phyloP scores from a whole-genome alignment of 2,329 filamentous ascomycete species.

The Colletotrichum liaoningense region DNA sequence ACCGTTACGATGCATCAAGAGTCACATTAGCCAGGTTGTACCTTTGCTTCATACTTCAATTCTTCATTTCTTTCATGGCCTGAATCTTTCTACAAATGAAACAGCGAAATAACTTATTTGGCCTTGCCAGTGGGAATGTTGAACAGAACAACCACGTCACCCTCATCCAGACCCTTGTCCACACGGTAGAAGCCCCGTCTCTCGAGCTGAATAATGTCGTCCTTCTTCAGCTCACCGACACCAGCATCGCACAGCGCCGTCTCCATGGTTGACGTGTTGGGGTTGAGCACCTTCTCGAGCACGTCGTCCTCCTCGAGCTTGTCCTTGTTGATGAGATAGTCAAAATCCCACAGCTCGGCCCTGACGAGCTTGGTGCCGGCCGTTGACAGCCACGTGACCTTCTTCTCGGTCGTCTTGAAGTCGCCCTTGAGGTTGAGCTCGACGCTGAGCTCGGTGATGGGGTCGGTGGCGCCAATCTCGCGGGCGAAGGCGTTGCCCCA shows the following conservation, averaged over 20 bases:
- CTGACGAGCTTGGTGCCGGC: conserved; percentile 81
- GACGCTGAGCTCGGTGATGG: conserved; percentile 78
- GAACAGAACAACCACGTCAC: conserved; percentile 64
- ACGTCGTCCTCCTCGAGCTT: conserved; percentile 90
- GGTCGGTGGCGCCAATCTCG: conserved; percentile 67
- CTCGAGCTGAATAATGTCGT: conserved; percentile 96
- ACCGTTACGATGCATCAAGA: background rate
- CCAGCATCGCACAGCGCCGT: conserved; percentile 85
- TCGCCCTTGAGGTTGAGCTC: conserved; percentile 94
- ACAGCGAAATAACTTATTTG: conserved; percentile 45
- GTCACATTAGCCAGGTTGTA: background rate
- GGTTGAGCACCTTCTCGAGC: conserved; percentile 85
- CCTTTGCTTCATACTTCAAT: conserved; percentile 2
- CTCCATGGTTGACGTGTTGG: conserved; percentile 78
- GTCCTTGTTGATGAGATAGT: conserved; percentile 95
- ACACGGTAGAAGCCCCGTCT: conserved; percentile 92
- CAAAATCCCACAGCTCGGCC: conserved; percentile 92
- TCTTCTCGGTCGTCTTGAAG: conserved; percentile 95
- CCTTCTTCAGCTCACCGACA: conserved; percentile 80
- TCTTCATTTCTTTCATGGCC: conserved; percentile 25
- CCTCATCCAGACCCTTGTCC: conserved; percentile 72
- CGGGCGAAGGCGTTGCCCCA: conserved; percentile 92
- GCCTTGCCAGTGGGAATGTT: conserved; percentile 68
- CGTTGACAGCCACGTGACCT: conserved; percentile 90
- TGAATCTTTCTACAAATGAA: conserved; percentile 12